Percentiles rank a stretch among this genome's conserved stretches.
Conservation (phyloP, 352 stramenopile species). For the Phytopythium chamaehyphon region DNA sequence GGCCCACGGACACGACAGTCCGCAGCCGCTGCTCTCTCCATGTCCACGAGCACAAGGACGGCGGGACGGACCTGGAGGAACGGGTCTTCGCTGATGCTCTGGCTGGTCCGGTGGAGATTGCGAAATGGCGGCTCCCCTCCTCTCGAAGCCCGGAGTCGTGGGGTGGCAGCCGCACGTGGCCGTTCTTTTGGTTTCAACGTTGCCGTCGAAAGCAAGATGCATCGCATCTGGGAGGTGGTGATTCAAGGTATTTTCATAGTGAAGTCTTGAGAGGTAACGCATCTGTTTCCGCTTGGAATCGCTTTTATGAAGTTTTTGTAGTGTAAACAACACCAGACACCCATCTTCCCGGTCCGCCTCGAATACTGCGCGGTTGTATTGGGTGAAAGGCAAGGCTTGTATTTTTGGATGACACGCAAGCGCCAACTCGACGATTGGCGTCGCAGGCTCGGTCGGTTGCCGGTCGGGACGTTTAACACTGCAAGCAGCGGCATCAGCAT, state of each 20-base stretch:
- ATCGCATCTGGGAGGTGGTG: background rate
- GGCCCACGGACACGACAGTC: conserved; percentile 1
- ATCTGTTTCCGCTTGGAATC: background rate
- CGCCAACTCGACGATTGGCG: conserved; percentile 2
- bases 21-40: no score
- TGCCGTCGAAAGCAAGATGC: no score
- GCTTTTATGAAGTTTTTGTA: background rate
- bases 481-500: background rate
- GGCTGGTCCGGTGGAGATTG: conserved; percentile 20
- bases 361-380: conserved; percentile 2
- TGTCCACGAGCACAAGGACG: background rate
- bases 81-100: conserved; percentile 10
- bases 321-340: conserved; percentile 2
- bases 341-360: background rate
- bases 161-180: no score
- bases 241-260: background rate
- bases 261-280: background rate
- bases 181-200: conserved; percentile 8
- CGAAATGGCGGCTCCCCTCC: conserved; percentile 20
- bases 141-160: no score
- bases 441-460: background rate
- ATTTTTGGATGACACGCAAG: conserved; percentile 11
- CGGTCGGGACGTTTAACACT: conserved; percentile 3
- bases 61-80: conserved; percentile 11
- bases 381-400: conserved; percentile 5